These are phyloP conservation scores for Solanum dulcamara DNA, from an alignment of 257 asterid species.

Conservation along the genomic window DNA sequence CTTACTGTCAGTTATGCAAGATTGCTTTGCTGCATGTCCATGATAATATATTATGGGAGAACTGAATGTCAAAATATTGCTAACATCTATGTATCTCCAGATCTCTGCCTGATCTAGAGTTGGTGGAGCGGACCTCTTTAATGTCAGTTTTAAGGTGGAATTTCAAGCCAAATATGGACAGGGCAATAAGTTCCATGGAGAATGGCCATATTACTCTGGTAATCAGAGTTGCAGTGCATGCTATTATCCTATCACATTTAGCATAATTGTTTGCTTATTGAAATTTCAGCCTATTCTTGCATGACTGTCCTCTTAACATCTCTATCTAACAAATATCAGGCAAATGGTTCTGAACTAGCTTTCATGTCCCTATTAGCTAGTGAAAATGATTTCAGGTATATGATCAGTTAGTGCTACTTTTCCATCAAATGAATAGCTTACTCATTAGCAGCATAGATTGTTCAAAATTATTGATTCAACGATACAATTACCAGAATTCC, in stretches of 20 bases:
- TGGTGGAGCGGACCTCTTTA: conserved; percentile 58
- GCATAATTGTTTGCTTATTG: background rate
- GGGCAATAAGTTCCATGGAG: conserved; percentile 43
- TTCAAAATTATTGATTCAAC: background rate
- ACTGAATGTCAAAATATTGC: background rate
- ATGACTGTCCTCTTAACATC: background rate
- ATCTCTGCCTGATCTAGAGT: conserved; percentile 72
- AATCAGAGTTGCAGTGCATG: conserved; percentile 5
- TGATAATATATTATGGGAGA: background rate
- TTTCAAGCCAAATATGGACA: conserved; percentile 63
- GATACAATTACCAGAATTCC: conserved; percentile 44
- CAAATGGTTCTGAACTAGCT: conserved; percentile 73
- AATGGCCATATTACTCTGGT: conserved; percentile 65
- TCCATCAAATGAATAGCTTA: background rate
- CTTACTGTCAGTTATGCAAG: background rate
- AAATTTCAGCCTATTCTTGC: background rate
- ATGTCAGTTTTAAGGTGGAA: conserved; percentile 68
- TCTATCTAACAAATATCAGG: conserved; percentile 22
- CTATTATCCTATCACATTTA: background rate
- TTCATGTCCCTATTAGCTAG: conserved; percentile 52
- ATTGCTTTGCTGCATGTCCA: background rate
- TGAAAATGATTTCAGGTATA: conserved; percentile 73
- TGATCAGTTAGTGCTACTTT: conserved; percentile 3
- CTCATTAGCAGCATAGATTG: conserved; percentile 8
- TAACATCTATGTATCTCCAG: conserved; percentile 32